A percentile compares a stretch with the other conserved stretches of the same genome.
These are phyloP conservation scores for Dipteronia dyeriana DNA, from an alignment of 345 rosid genomes.

Conservation along the genomic window DNA sequence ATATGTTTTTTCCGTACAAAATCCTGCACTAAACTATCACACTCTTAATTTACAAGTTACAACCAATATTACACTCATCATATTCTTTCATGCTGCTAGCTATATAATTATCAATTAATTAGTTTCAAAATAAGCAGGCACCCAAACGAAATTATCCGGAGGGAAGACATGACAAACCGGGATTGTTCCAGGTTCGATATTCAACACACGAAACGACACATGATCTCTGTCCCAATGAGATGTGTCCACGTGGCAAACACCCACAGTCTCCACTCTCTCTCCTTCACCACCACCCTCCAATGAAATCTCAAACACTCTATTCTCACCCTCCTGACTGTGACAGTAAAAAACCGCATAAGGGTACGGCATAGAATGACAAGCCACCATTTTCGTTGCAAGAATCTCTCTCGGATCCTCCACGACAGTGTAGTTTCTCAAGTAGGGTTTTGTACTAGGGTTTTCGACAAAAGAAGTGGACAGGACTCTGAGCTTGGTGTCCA, in stretches of 20 bases:
- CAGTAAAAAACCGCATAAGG: conserved; percentile 73
- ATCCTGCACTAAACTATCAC: no score
- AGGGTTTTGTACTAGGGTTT: background rate
- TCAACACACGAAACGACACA: conserved; percentile 58
- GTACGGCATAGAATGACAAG: conserved; percentile 67
- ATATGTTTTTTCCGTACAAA: no score
- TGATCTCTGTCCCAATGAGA: conserved; percentile 64
- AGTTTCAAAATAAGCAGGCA: conserved; percentile 19
- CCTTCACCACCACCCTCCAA: conserved; percentile 58
- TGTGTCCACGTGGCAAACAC: conserved; percentile 81
- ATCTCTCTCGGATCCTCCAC: conserved; percentile 36
- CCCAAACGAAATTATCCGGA: conserved; percentile 62
- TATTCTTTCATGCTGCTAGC: no score
- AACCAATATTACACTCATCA: no score
- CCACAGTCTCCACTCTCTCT: conserved; percentile 48
- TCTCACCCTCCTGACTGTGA: conserved; percentile 51
- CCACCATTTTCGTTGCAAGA: conserved; percentile 35
- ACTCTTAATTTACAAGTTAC: no score
- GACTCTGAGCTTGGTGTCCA: conserved; percentile 30
- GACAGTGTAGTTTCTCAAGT: conserved; percentile 53
- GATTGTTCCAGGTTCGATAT: conserved; percentile 48
- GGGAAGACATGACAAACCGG: conserved; percentile 84
- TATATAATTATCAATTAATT: no score
- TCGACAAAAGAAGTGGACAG: conserved; percentile 39
- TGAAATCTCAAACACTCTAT: conserved; percentile 39